Conservation (phyloP, 192 early-diverging fungal species). For the Linnemannia exigua region DNA sequence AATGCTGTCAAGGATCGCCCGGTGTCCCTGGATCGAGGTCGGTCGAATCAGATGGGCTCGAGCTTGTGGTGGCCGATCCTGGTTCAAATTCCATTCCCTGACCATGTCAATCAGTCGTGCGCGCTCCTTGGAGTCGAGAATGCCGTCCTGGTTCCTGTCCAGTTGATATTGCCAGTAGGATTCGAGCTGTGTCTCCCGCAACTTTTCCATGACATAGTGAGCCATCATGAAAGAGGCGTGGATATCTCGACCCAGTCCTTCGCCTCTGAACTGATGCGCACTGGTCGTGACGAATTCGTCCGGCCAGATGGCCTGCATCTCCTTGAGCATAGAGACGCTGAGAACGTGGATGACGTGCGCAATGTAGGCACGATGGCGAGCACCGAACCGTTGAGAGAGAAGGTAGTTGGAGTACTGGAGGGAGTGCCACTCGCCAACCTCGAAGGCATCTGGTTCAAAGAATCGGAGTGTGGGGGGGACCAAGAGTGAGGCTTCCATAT, state of each 20-base stretch:
- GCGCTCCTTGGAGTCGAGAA: slow-evolving; percentile 49
- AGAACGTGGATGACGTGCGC: slow-evolving; percentile 57
- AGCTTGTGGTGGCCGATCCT: background rate
- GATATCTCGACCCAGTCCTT: slow-evolving; percentile 40
- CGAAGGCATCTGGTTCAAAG: slow-evolving; percentile 20
- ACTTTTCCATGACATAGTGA: slow-evolving; percentile 59
- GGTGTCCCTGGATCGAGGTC: slow-evolving; percentile 21
- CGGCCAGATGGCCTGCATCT: slow-evolving; percentile 52
- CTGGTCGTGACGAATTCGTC: slow-evolving; percentile 35
- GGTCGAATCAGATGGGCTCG: slow-evolving; percentile 18
- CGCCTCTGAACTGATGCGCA: slow-evolving; percentile 58
- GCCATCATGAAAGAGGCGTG: slow-evolving; percentile 57
- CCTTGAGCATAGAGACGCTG: slow-evolving; percentile 49
- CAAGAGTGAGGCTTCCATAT: slow-evolving; percentile 42
- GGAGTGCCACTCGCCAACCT: slow-evolving; percentile 57
- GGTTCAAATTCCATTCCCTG: slow-evolving; percentile 24
- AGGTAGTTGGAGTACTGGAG: slow-evolving; percentile 57
- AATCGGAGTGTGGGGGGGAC: slow-evolving; percentile 33
- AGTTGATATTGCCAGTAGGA: slow-evolving; percentile 46
- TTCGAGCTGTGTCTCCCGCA: slow-evolving; percentile 56
- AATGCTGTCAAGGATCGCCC: slow-evolving; percentile 5
- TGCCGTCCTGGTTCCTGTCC: slow-evolving; percentile 53
- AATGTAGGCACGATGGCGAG: slow-evolving; percentile 50
- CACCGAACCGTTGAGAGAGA: slow-evolving; percentile 58
- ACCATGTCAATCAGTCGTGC: slow-evolving; percentile 22